These are phyloP conservation scores for Acer campestre DNA, from an alignment of 345 rosid genomes.

Conservation along the genomic window DNA sequence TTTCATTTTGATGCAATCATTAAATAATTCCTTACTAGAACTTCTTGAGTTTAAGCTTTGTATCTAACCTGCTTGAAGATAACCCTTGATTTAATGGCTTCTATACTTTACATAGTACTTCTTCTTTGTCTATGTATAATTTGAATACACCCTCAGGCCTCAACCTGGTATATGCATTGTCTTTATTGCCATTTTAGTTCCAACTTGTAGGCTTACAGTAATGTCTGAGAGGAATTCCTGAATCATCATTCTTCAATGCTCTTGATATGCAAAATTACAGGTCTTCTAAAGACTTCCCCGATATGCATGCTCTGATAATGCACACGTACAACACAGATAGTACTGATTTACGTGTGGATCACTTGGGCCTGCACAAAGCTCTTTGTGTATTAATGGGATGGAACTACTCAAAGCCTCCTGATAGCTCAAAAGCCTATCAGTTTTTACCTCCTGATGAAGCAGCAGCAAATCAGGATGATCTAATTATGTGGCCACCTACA, in stretches of 20 bases:
- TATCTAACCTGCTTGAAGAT: not conserved
- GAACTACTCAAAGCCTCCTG: conserved; percentile 83
- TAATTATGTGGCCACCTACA: conserved; percentile 95
- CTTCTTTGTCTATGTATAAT: not conserved
- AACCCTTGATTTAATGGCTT: not conserved
- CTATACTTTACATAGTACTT: too few relatives aligned
- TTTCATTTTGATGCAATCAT: not conserved
- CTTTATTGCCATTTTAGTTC: conserved; percentile 27
- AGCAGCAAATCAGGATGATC: conserved; percentile 79
- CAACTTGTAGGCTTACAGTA: conserved; percentile 32
- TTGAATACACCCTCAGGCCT: conserved; percentile 1
- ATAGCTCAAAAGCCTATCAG: conserved; percentile 81
- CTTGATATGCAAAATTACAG: conserved; percentile 77
- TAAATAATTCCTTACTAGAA: not conserved
- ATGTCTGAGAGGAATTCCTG: conserved; percentile 44
- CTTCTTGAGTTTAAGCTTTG: conserved; percentile 13
- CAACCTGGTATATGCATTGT: conserved; percentile 17
- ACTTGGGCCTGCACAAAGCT: conserved; percentile 96
- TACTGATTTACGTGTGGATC: conserved; percentile 76
- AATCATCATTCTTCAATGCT: conserved; percentile 58
- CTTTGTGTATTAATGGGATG: conserved; percentile 96
- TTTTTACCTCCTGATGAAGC: conserved; percentile 76
- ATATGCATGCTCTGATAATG: conserved; percentile 91
- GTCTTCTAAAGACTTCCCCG: conserved; percentile 83
- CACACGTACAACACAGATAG: conserved; percentile 88